Evolutionary conservation across 2,329 filamentous ascomycete species (phyloP), one percentile per base, ranked within the genome.

Genomic region (Sarocladium strictum): DNA sequence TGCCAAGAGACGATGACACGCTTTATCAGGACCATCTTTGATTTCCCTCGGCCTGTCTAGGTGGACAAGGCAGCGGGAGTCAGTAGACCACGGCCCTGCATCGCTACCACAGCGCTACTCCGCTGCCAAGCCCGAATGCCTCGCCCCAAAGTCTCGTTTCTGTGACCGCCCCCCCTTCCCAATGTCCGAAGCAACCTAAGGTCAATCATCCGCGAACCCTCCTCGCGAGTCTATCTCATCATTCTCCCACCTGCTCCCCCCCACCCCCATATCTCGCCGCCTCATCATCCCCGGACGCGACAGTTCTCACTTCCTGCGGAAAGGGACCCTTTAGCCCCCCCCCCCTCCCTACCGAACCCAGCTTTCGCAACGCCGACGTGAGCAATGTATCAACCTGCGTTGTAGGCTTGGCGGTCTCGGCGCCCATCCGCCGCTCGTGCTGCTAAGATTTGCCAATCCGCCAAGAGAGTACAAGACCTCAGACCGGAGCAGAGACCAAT

Each of bases 361-460:
- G 43, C 43, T 7, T 27, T 47, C 14, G 24, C 47, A 51, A 33
- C 27, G 58, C 63, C n/a, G 58, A 61, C 62, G 61, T 63, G 60
- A 63, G 59, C 62, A 61, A 54, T 62, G 60, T 59, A 62, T 63
- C 63, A 60, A 59, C 40, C 57, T 58, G 56, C 50, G 33, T 53
- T 40, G 35, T 53, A 53, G 63, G 51, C 63, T 65, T 65, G 63
- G 63, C 63, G 59, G 64, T 65, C 63, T 65, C 62, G 63, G 62
- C 63, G 61, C 59, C 58, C 60, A 58, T 61, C 63, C 58, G 59
- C 35, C 33, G 50, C 33, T 53, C 32, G 50, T 33, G 50, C 32
- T 64, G 60, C 62, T 63, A 64, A 63, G 62, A 65, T 65, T 65
- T 65, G 63, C 63, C 63, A 65, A 65, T 62, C 53, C 61, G 60